Conservation (phyloP, 2,329 filamentous ascomycete species). For the Thielaviopsis musarum region DNA sequence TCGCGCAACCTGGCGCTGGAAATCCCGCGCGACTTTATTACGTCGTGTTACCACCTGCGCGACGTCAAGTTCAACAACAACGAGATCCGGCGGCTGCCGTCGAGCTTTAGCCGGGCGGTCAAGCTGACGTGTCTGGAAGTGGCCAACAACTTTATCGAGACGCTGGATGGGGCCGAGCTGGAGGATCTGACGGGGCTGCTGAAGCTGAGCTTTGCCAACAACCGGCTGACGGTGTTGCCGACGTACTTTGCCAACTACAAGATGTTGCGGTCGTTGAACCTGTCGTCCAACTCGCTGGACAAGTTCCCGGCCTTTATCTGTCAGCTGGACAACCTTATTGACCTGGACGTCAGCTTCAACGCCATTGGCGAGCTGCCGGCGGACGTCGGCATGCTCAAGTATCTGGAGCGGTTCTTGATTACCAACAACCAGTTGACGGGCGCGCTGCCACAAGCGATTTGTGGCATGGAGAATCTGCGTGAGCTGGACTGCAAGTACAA, state of each 20-base stretch:
- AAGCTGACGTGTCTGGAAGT: conserved; percentile 80
- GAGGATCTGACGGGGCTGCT: conserved; percentile 58
- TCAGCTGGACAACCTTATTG: conserved; percentile 64
- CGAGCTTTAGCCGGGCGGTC: conserved; percentile 65
- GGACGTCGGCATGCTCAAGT: conserved; percentile 59
- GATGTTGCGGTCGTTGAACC: conserved; percentile 64
- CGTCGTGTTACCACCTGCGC: conserved; percentile 74
- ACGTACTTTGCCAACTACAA: conserved; percentile 68
- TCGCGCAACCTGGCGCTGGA: conserved; percentile 85
- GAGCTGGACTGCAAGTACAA: conserved; percentile 96
- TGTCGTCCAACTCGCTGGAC: conserved; percentile 84
- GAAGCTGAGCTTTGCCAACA: conserved; percentile 87
- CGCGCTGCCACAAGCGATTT: conserved; percentile 56
- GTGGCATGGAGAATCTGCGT: conserved; percentile 57
- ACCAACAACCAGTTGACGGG: conserved; percentile 84
- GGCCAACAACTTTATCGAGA: conserved; percentile 82
- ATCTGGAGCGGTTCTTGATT: conserved; percentile 77
- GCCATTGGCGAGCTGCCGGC: conserved; percentile 63
- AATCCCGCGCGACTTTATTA: conserved; percentile 89
- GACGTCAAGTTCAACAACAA: conserved; percentile 96
- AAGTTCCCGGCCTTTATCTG: conserved; percentile 76
- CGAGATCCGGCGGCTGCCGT: conserved; percentile 71
- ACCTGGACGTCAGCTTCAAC: conserved; percentile 96
- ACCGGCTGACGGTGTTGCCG: conserved; percentile 65
- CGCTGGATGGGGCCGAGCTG: conserved; percentile 71